Percentiles rank a stretch among this genome's conserved stretches.
phyloP scores from a whole-genome alignment of 163 green algal species.

The Chloromonas sp. region DNA sequence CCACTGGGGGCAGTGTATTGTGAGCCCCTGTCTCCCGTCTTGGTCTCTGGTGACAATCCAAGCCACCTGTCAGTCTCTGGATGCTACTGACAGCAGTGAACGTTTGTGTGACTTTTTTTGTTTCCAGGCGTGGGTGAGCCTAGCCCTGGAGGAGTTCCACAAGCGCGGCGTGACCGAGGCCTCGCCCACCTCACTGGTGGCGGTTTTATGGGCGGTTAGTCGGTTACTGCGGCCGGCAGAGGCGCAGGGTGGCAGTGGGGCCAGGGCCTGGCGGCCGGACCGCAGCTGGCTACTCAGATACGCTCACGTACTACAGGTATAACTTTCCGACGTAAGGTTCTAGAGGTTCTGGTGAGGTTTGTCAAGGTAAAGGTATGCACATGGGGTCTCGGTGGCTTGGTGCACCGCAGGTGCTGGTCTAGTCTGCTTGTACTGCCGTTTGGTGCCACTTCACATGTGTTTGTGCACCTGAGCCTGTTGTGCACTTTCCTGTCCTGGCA shows the following conservation, averaged over 20 bases:
- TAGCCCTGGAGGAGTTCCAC: too few species aligned
- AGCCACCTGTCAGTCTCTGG: too few species aligned
- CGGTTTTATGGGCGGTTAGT: not conserved
- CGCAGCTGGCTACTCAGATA: slow-evolving; percentile 1
- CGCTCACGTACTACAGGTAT: slow-evolving; percentile 4
- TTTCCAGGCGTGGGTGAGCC: too few species aligned
- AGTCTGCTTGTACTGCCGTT: not conserved
- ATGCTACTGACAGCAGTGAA: too few species aligned
- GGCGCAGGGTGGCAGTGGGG: not conserved
- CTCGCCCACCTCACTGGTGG: not conserved
- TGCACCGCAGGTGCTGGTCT: not conserved
- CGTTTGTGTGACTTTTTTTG: too few species aligned
- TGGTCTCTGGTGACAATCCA: too few species aligned
- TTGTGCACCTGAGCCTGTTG: not conserved
- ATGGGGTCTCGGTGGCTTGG: not conserved
- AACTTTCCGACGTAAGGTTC: not conserved
- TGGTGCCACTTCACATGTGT: not conserved
- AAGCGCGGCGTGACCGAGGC: too few species aligned
- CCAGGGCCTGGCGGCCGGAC: not conserved
- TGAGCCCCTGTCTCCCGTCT: too few species aligned
- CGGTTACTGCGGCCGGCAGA: not conserved
- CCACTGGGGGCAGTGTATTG: too few species aligned
- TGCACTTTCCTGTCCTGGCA: too few species aligned
- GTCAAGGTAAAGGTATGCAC: too few species aligned
- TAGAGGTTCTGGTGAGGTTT: not conserved